Conservation (phyloP, 202 grass and related monocot species). For the Dendrocalamus latiflorus region DNA sequence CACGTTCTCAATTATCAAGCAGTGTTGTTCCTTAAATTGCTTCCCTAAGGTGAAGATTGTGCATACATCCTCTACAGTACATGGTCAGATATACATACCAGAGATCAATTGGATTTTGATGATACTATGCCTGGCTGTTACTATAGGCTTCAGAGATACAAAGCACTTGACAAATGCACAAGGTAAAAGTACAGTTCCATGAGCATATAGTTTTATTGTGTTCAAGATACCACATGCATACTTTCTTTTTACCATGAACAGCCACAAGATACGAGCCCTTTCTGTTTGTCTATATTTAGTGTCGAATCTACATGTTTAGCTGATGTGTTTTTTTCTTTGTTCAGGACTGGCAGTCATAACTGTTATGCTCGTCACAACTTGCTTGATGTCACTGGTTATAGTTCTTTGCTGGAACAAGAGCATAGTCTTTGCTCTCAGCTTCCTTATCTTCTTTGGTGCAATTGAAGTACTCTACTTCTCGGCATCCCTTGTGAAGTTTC, state of each 20-base stretch:
- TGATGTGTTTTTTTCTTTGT: constrained; percentile 8
- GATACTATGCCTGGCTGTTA: constrained; percentile 80
- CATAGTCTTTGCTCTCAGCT: constrained; percentile 43
- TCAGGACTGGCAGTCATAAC: constrained; percentile 86
- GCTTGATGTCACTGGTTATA: constrained; percentile 89
- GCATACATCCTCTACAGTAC: constrained; percentile 78
- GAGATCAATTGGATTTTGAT: constrained; percentile 96
- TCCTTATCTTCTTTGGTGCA: constrained; percentile 76
- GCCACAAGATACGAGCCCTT: background rate
- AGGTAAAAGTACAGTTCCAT: constrained; percentile 38
- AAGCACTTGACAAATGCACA: constrained; percentile 80
- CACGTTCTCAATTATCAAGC: constrained; percentile 96
- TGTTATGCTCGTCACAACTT: constrained; percentile 92
- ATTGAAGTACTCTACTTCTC: constrained; percentile 87
- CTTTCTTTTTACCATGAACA: background rate
- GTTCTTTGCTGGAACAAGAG: constrained; percentile 90
- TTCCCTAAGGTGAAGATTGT: constrained; percentile 91
- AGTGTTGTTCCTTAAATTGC: constrained; percentile 75
- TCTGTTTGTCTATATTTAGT: background rate
- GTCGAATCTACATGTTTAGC: background rate
- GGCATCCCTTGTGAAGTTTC: constrained; percentile 75
- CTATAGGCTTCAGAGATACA: constrained; percentile 79
- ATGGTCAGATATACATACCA: constrained; percentile 94
- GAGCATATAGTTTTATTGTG: background rate
- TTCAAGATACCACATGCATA: background rate